Evolutionary conservation across 164 flowering plant species (phyloP).

Genomic region (Brasenia schreberi): DNA sequence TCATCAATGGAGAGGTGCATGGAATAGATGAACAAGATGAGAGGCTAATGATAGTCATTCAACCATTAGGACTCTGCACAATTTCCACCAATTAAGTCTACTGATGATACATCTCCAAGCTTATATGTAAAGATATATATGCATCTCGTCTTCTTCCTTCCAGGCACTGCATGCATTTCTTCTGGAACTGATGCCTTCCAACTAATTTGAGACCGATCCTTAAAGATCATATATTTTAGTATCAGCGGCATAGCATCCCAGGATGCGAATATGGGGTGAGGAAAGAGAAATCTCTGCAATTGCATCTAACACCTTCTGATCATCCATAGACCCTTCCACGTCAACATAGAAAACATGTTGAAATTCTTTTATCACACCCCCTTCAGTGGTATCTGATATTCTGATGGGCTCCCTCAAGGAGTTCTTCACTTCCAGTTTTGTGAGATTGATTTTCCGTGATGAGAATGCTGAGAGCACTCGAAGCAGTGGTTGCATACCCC

Average conservation of each 20-base stretch:
- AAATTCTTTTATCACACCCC: slow-evolving; percentile 7
- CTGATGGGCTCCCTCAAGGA: background rate
- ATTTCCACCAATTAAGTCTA: too few relatives aligned
- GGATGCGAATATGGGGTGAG: slow-evolving; percentile 11
- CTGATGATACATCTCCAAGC: too few relatives aligned
- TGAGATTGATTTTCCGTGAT: slow-evolving; percentile 13
- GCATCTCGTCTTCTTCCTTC: background rate
- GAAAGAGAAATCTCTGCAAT: slow-evolving; percentile 11
- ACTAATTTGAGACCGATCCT: background rate
- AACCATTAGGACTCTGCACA: too few relatives aligned
- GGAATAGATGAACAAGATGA: too few relatives aligned
- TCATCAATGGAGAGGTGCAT: too few relatives aligned
- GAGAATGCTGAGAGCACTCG: slow-evolving; percentile 17
- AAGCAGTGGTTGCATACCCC: slow-evolving; percentile 5
- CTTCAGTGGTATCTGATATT: slow-evolving; percentile 10
- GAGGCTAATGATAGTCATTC: too few relatives aligned
- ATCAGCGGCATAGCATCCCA: slow-evolving; percentile 17
- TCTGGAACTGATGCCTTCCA: background rate
- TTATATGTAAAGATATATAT: background rate
- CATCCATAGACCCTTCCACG: slow-evolving; percentile 16
- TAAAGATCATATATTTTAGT: slow-evolving; percentile 15
- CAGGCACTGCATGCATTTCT: background rate
- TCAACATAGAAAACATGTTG: slow-evolving; percentile 14
- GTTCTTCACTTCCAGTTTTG: slow-evolving; percentile 14
- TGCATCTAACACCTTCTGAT: slow-evolving; percentile 16